Percentiles rank a stretch among this genome's conserved stretches.
Evolutionary conservation across 495 filamentous ascomycete genomes (phyloP).

Genomic region (Aspergillus sclerotioniger): DNA sequence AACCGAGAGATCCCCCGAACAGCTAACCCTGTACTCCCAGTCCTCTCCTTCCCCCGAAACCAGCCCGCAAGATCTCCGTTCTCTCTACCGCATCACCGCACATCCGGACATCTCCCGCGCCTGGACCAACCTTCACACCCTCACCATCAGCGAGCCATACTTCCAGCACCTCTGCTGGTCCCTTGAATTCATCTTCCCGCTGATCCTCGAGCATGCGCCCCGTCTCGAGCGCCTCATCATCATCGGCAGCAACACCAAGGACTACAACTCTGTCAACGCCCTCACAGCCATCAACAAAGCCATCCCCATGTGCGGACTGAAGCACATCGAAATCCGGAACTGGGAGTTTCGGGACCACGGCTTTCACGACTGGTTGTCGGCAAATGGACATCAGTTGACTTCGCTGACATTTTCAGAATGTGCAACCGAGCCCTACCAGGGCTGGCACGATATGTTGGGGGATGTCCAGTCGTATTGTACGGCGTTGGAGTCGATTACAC

Average conservation of each 20-base stretch:
- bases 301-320: neutral
- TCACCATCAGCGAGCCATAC: neutral
- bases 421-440: neutral
- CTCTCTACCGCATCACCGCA: neutral
- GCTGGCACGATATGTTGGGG: neutral
- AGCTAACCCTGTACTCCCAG: neutral
- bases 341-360: too few species aligned
- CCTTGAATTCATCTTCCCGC: neutral
- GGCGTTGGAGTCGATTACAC: neutral
- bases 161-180: neutral
- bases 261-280: neutral
- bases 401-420: neutral
- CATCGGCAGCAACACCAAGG: neutral
- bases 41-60: neutral
- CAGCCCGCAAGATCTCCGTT: neutral
- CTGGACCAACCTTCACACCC: neutral
- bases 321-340: neutral
- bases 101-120: neutral
- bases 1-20: neutral
- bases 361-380: neutral
- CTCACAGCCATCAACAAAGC: neutral
- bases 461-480: neutral
- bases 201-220: neutral
- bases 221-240: neutral
- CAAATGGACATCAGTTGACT: neutral